Percentiles rank a stretch among this genome's conserved stretches.
Conservation (phyloP, 139 green algal species). For the Closterium sp. region DNA sequence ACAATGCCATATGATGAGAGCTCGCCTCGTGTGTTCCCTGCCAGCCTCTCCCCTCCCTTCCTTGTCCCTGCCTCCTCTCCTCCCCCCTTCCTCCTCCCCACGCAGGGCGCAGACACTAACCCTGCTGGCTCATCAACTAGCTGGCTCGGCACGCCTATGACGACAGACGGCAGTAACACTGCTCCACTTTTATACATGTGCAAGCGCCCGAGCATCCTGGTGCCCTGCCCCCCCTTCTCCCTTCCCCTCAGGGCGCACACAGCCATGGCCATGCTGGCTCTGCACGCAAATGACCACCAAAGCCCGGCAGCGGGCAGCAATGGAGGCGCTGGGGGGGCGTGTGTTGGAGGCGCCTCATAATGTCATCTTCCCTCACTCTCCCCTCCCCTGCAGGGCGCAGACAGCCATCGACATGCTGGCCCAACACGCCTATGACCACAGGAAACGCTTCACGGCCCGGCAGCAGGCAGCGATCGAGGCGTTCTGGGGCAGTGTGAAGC, state of each 20-base stretch:
- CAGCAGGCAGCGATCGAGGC: conserved; percentile 1
- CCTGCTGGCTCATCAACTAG: conserved; percentile 34
- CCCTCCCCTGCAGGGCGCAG: conserved; percentile 21
- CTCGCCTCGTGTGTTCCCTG: too few species aligned
- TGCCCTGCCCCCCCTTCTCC: too few species aligned
- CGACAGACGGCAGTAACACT: background rate
- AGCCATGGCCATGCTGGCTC: background rate
- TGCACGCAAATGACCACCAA: background rate
- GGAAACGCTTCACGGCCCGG: background rate
- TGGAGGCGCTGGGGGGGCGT: background rate
- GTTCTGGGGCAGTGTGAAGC: background rate
- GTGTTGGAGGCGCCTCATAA: background rate
- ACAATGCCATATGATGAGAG: too few species aligned
- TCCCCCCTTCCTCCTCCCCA: background rate
- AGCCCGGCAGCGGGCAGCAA: background rate
- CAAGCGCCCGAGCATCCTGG: too few species aligned
- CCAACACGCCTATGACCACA: conserved; percentile 19
- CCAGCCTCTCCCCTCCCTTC: too few species aligned
- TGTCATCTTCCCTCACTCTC: background rate
- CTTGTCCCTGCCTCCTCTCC: background rate
- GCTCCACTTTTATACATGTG: too few species aligned
- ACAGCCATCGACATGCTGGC: conserved; percentile 38
- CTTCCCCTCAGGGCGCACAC: background rate
- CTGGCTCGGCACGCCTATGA: conserved; percentile 16
- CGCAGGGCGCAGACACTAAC: conserved; percentile 32